A percentile compares a stretch with the other conserved stretches of the same genome.
These are phyloP conservation scores for Talaromyces amestolkiae DNA, from an alignment of 2,329 filamentous ascomycete species.

Conservation along the genomic window DNA sequence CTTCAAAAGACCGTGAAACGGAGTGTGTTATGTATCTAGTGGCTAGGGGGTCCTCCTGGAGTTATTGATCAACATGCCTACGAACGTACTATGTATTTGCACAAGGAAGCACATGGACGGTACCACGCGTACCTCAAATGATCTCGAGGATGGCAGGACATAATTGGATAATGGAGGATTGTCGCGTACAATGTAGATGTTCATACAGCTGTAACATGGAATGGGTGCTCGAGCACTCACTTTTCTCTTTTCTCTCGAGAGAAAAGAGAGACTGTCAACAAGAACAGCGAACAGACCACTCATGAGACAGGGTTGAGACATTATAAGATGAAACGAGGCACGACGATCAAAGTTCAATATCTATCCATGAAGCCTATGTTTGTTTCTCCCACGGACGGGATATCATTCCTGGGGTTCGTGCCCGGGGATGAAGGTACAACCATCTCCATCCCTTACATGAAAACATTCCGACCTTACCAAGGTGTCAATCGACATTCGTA, in stretches of 20 bases:
- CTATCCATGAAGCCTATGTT: background rate
- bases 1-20: background rate
- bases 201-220: background rate
- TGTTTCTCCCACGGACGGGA: background rate
- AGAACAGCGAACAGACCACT: background rate
- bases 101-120: background rate
- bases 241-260: background rate
- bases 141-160: background rate
- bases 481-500: background rate
- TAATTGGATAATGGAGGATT: background rate
- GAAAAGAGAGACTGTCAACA: background rate
- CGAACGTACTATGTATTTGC: background rate
- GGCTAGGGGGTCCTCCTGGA: background rate
- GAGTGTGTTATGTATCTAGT: background rate
- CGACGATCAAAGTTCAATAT: background rate
- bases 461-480: background rate
- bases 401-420: background rate
- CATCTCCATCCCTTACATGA: background rate
- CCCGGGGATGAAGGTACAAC: background rate
- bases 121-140: background rate
- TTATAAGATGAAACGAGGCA: background rate
- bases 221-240: background rate
- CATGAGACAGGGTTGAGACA: background rate
- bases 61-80: slow-evolving; percentile 16
- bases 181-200: background rate